These are phyloP conservation scores for Sporisorium scitamineum DNA, from an alignment of 1,284 basidiomycete species.

Conservation along the genomic window DNA sequence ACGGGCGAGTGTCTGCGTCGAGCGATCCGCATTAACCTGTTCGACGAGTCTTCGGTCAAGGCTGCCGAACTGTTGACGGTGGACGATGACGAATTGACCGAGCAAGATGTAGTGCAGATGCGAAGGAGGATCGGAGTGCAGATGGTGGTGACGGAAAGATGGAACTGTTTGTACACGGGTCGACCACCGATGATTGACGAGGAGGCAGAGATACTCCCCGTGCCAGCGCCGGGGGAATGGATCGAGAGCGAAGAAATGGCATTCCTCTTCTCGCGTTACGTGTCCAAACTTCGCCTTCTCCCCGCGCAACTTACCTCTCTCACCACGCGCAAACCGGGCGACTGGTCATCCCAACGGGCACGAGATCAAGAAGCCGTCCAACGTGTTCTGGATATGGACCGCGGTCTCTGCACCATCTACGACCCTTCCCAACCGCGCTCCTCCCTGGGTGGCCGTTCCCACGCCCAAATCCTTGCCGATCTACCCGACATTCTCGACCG, in stretches of 20 bases:
- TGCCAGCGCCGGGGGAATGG: conserved; percentile 8
- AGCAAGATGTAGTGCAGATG: conserved; percentile 23
- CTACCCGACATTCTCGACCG: conserved; percentile 19
- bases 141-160: conserved; percentile 26
- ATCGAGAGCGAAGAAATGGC: conserved; percentile 10
- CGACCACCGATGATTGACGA: conserved; percentile 40
- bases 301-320: conserved; percentile 16
- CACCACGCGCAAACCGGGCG: conserved; percentile 20
- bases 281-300: conserved; percentile 11
- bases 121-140: conserved; percentile 19
- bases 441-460: not conserved
- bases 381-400: conserved; percentile 25
- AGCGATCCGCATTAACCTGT: conserved; percentile 28
- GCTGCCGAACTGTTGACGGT: conserved; percentile 1
- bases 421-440: conserved; percentile 10
- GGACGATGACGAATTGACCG: conserved; percentile 14
- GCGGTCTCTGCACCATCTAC: conserved; percentile 20
- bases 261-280: conserved; percentile 11
- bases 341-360: conserved; percentile 24
- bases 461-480: conserved; percentile 18
- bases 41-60: conserved; percentile 22
- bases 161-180: conserved; percentile 29
- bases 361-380: conserved; percentile 31
- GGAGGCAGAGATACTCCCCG: conserved; percentile 14
- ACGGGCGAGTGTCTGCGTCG: conserved; percentile 34